These are phyloP conservation scores for Cercospora sesami DNA, from an alignment of 2,329 filamentous ascomycete species.

Conservation along the genomic window DNA sequence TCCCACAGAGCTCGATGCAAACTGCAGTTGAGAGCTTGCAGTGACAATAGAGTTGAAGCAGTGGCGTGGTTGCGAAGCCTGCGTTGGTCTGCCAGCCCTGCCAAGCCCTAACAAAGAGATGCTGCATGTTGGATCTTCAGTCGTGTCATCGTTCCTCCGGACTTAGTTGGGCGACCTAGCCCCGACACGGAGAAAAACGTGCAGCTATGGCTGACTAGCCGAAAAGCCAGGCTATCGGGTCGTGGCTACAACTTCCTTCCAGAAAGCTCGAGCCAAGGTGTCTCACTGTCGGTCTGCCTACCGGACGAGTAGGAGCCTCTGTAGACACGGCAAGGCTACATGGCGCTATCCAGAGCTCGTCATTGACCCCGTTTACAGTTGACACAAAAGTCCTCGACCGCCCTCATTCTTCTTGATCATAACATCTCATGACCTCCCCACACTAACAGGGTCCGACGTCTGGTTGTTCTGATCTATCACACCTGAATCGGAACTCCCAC, in stretches of 20 bases:
- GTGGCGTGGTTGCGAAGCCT: not conserved
- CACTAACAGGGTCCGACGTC: not conserved
- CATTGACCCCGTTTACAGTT: not conserved
- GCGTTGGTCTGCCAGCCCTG: not conserved
- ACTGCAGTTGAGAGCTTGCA: not conserved
- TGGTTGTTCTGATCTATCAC: constrained; percentile 12
- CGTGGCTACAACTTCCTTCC: not conserved
- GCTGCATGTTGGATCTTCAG: not conserved
- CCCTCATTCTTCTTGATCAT: not conserved
- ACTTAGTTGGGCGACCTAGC: not conserved
- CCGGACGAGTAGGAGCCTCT: not conserved
- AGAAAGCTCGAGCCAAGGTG: not conserved
- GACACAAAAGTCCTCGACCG: not conserved
- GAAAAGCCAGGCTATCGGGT: not conserved
- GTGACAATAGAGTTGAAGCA: not conserved
- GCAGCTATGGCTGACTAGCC: not conserved
- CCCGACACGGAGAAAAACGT: not conserved
- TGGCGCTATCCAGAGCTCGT: not conserved
- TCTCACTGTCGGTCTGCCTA: not conserved
- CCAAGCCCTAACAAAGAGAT: not conserved
- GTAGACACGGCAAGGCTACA: not conserved
- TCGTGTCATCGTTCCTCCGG: not conserved
- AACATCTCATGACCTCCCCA: constrained; percentile 3
- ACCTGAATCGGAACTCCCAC: constrained; percentile 5
- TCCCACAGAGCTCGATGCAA: not conserved